A percentile compares a stretch with the other conserved stretches of the same genome.
Evolutionary conservation across 345 rosid genomes (phyloP).

Genomic region (Dimocarpus longan): DNA sequence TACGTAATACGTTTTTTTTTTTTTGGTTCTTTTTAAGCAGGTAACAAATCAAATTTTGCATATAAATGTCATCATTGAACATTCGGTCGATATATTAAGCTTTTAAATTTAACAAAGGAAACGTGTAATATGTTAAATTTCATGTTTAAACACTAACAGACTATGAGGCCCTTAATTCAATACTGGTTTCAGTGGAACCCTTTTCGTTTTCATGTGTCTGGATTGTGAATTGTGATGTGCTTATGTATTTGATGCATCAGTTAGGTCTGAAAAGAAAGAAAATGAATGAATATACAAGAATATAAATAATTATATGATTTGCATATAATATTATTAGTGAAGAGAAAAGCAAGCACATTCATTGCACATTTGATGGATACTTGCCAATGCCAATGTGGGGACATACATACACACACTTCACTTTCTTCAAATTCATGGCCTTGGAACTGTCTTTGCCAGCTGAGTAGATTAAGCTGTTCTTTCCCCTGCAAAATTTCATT

Average conservation of each 20-base stretch:
- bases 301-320: not conserved
- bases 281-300: not conserved
- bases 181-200: not conserved
- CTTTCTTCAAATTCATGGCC: not conserved
- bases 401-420: not conserved
- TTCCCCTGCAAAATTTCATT: not conserved
- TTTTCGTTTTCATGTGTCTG: not conserved
- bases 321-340: not conserved
- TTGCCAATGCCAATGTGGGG: slow-evolving; percentile 17
- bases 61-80: no score
- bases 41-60: no score
- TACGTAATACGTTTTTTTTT: no score
- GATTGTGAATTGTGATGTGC: not conserved
- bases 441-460: not conserved
- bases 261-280: slow-evolving; percentile 1
- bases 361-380: slow-evolving; percentile 17
- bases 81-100: no score
- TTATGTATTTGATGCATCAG: not conserved
- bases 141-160: no score
- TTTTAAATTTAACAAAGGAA: no score
- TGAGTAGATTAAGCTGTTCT: not conserved
- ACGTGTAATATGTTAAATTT: no score
- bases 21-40: no score
- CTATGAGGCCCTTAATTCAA: no score
- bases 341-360: slow-evolving; percentile 23